phyloP scores from a whole-genome alignment of 495 filamentous ascomycete genomes.

The Podospora tetraspora region DNA sequence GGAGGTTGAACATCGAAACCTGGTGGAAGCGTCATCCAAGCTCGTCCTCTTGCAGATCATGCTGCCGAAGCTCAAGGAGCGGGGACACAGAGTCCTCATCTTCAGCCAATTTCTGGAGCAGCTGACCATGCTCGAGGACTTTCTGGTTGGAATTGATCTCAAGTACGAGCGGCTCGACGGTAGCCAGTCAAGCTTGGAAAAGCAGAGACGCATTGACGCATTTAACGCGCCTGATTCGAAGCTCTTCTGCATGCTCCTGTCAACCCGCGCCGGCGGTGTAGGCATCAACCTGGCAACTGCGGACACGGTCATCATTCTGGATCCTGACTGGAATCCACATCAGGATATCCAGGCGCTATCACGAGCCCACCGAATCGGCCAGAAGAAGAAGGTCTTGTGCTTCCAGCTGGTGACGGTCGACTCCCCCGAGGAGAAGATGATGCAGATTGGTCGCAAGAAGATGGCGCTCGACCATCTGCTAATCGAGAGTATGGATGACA shows the following conservation, averaged over 20 bases:
- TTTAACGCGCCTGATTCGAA: slow-evolving; percentile 83
- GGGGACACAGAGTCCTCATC: slow-evolving; percentile 88
- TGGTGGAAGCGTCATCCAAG: slow-evolving; percentile 89
- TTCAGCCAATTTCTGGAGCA: slow-evolving; percentile 95
- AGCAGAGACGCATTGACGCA: slow-evolving; percentile 87
- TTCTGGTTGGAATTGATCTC: slow-evolving; percentile 66
- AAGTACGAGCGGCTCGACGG: slow-evolving; percentile 80
- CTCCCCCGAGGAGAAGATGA: slow-evolving; percentile 89
- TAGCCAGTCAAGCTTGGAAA: slow-evolving; percentile 68
- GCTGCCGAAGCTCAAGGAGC: slow-evolving; percentile 80
- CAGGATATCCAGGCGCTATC: slow-evolving; percentile 96
- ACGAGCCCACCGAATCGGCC: slow-evolving; percentile 90
- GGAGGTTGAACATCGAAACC: slow-evolving; percentile 60
- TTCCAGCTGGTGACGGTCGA: slow-evolving; percentile 89
- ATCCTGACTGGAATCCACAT: slow-evolving; percentile 97
- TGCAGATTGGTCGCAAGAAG: slow-evolving; percentile 94
- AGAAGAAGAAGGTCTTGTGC: slow-evolving; percentile 90
- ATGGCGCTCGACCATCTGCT: slow-evolving; percentile 89
- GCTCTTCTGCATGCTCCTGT: slow-evolving; percentile 84
- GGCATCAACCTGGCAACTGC: slow-evolving; percentile 97
- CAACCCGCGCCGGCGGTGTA: slow-evolving; percentile 89
- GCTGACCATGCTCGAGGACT: slow-evolving; percentile 87
- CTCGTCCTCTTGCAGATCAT: slow-evolving; percentile 80
- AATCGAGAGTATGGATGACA: slow-evolving; percentile 76
- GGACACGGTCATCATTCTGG: slow-evolving; percentile 96